Evolutionary conservation across 2,329 filamentous ascomycete genomes (phyloP), one percentile per base, ranked within the genome.

Genomic region (Sclerotiophoma versabilis): DNA sequence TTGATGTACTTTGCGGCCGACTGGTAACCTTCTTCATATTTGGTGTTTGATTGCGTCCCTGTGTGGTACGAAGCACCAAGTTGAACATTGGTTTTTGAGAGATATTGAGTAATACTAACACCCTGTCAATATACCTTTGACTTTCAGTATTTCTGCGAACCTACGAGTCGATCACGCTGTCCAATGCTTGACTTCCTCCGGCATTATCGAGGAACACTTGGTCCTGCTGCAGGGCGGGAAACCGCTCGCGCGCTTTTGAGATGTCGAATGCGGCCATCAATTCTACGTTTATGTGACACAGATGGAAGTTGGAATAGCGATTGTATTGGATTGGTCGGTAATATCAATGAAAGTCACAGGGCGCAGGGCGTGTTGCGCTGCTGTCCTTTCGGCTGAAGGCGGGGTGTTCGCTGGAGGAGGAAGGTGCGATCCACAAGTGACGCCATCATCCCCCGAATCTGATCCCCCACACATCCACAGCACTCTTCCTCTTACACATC

Each of bases 121-220:
- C 20, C 10, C 0, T 10, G 10, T 62, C 41, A 64, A 57, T 23
- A 11, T 12, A 6, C 5, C 5, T 0, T n/a, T 9, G 26, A 29
- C 17, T 5, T 6, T 11, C 4, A 20, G n/a, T 4, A 20, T 19
- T 5, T 11, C 10, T 4, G 19, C 15, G 8, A 44, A 37, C 81
- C 75, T 71, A 89, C 86, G 83, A 82, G 49, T 89, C 83, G 53
- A 88, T 85, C 14, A 91, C 90, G 14, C 81, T 78, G 22, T 83
- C 84, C 3, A 93, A 76, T 1, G 85, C 81, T 66, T 93, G 90
- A 67, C 86, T 90, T 30, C 90, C 90, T 15, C 90, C 90, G 10
- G 89, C 90, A 69, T 93, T 93, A 69, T 93, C 90, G 61, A 93
- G 83, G 70, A 84, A 92, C 43, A 92, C 80, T 66, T 92, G 88